These are phyloP conservation scores for Ophiosphaerella korrae DNA, from an alignment of 2,329 filamentous ascomycete genomes.

Conservation along the genomic window DNA sequence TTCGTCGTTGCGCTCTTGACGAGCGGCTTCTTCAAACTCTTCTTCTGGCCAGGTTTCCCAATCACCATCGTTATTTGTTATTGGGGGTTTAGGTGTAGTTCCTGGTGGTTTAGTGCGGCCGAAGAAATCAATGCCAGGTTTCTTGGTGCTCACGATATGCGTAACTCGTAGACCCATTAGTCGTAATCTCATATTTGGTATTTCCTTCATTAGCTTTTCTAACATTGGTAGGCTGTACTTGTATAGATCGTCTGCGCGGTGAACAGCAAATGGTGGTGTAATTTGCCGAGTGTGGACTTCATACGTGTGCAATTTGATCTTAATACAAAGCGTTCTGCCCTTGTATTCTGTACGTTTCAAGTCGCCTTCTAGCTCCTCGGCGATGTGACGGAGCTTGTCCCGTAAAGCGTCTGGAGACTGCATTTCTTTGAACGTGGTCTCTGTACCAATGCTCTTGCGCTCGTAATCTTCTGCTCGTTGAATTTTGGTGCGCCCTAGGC, in stretches of 20 bases:
- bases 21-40: conserved; percentile 66
- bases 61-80: conserved; percentile 49
- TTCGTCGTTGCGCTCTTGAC: conserved; percentile 64
- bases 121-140: conserved; percentile 80
- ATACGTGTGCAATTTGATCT: conserved; percentile 92
- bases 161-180: conserved; percentile 90
- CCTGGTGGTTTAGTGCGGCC: conserved; percentile 52
- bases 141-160: conserved; percentile 84
- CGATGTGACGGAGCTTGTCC: conserved; percentile 78
- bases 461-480: conserved; percentile 89
- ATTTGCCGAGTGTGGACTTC: conserved; percentile 87
- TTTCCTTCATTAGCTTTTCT: conserved; percentile 80
- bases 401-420: conserved; percentile 69
- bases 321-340: conserved; percentile 87
- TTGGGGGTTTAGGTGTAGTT: conserved; percentile 13
- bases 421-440: conserved; percentile 87
- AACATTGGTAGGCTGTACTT: conserved; percentile 81
- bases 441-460: conserved; percentile 91
- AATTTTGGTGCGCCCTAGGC: conserved; percentile 81
- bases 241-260: conserved; percentile 80
- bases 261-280: conserved; percentile 73
- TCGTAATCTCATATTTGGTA: conserved; percentile 76
- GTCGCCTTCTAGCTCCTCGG: conserved; percentile 86
- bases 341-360: conserved; percentile 80
- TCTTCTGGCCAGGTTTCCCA: conserved; percentile 74